Evolutionary conservation across 108 stramenopile genomes (phyloP).

Genomic region (Cyclotella sp.): DNA sequence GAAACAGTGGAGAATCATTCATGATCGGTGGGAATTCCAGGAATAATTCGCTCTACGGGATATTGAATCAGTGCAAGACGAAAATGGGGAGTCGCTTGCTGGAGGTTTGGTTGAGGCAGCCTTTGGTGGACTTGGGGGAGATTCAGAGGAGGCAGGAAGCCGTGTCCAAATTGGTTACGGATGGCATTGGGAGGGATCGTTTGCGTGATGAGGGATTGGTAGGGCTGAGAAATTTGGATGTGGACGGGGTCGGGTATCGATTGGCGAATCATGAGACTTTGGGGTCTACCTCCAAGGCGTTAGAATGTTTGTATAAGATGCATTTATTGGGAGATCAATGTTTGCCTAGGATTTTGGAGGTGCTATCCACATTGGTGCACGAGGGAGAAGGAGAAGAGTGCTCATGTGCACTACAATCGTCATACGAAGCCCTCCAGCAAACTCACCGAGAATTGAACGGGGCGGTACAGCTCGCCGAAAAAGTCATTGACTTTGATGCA

Average conservation of each 20-base stretch:
- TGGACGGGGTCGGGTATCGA: conserved; percentile 54
- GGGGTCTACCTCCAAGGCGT: conserved; percentile 63
- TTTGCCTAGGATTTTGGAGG: conserved; percentile 64
- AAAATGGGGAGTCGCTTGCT: conserved; percentile 72
- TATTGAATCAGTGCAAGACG: conserved; percentile 75
- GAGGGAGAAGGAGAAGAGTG: conserved; percentile 27
- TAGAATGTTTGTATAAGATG: conserved; percentile 77
- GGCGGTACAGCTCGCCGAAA: conserved; percentile 60
- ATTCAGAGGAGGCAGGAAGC: conserved; percentile 76
- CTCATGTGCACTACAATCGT: conserved; percentile 25
- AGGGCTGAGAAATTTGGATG: conserved; percentile 57
- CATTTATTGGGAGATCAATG: conserved; percentile 70
- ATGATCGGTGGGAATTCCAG: conserved; percentile 56
- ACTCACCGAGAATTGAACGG: conserved; percentile 48
- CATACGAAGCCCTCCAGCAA: conserved; percentile 27
- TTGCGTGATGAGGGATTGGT: conserved; percentile 71
- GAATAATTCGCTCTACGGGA: conserved; percentile 76
- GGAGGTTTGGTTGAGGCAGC: conserved; percentile 84
- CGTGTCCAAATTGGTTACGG: conserved; percentile 66
- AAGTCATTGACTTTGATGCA: conserved; percentile 79
- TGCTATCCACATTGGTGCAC: conserved; percentile 40
- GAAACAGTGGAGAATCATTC: conserved; percentile 57
- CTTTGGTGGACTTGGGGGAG: conserved; percentile 60
- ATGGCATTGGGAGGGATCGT: conserved; percentile 67
- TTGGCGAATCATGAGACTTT: conserved; percentile 39